Evolutionary conservation across 2,329 filamentous ascomycete species (phyloP).

Genomic region (Parafenestella ontariensis): DNA sequence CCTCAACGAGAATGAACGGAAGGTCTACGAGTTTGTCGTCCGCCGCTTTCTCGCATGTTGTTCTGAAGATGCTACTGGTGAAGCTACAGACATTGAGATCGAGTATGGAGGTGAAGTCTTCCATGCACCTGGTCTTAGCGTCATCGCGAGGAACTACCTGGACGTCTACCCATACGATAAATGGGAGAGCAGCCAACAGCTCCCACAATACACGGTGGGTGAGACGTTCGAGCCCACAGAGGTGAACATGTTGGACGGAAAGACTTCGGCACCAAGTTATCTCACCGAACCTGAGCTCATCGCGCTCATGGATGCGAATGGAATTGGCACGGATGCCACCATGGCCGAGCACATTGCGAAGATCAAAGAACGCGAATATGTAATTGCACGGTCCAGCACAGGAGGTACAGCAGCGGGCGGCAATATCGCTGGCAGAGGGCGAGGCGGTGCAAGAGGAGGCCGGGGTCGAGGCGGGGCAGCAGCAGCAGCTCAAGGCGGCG

Average conservation of each 20-base stretch:
- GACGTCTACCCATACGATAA: constrained; percentile 97
- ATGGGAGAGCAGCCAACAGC: constrained; percentile 85
- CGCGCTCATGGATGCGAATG: constrained; percentile 96
- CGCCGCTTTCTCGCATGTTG: constrained; percentile 94
- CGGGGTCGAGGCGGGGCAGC: constrained; percentile 55
- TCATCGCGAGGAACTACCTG: constrained; percentile 88
- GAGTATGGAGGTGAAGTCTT: constrained; percentile 85
- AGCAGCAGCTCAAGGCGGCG: constrained; percentile 48
- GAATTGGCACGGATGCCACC: constrained; percentile 96
- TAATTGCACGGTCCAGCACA: constrained; percentile 66
- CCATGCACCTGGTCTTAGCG: constrained; percentile 80
- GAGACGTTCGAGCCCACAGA: constrained; percentile 89
- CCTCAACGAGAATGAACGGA: constrained; percentile 71
- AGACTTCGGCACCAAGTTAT: constrained; percentile 83
- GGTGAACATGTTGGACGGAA: constrained; percentile 88
- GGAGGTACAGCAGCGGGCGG: constrained; percentile 43
- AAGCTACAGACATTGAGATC: constrained; percentile 84
- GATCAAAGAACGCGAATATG: constrained; percentile 90
- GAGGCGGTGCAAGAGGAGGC: constrained; percentile 46
- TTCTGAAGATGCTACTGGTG: constrained; percentile 88
- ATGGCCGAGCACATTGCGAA: constrained; percentile 99
- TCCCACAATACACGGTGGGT: constrained; percentile 79
- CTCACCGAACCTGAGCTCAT: constrained; percentile 96
- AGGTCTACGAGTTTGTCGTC: constrained; percentile 90
- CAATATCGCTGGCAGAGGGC: constrained; percentile 51